Evolutionary conservation across 192 early-diverging fungal species (phyloP).

Genomic region (Borealophlyctis nickersoniae): DNA sequence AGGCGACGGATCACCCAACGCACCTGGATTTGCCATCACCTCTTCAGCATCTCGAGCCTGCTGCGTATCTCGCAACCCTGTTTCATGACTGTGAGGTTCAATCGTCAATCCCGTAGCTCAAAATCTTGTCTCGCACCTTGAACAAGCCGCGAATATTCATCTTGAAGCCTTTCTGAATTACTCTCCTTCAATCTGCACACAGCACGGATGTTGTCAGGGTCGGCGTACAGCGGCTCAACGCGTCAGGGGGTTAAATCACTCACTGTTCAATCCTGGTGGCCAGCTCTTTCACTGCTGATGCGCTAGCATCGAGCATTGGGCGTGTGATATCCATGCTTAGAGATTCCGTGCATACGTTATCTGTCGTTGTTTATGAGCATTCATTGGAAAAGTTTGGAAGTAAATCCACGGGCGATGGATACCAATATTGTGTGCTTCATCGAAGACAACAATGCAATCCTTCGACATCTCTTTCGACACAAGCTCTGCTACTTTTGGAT

Average conservation of each 20-base stretch:
- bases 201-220: no score
- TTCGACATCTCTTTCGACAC: constrained; percentile 93
- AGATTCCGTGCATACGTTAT: constrained; percentile 98
- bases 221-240: background rate
- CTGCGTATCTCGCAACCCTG: constrained; percentile 71
- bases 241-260: constrained; percentile 12
- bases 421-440: constrained; percentile 99
- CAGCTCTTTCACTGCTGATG: constrained; percentile 71
- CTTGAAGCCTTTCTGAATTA: constrained; percentile 82
- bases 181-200: constrained; percentile 70
- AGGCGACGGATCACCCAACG: background rate
- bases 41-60: constrained; percentile 77
- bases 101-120: no score
- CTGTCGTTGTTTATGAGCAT: constrained; percentile 36
- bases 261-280: constrained; percentile 69
- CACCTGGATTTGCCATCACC: constrained; percentile 85
- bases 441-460: constrained; percentile 97
- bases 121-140: no score
- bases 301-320: constrained; percentile 85
- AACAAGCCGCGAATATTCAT: constrained; percentile 88
- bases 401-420: background rate
- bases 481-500: constrained; percentile 97
- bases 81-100: no score
- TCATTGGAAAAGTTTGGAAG: background rate
- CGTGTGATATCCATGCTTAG: constrained; percentile 91